Percentiles rank a stretch among this genome's conserved stretches.
These are phyloP conservation scores for Pseudogymnoascus destructans DNA, from an alignment of 2,329 filamentous ascomycete species.

Conservation along the genomic window DNA sequence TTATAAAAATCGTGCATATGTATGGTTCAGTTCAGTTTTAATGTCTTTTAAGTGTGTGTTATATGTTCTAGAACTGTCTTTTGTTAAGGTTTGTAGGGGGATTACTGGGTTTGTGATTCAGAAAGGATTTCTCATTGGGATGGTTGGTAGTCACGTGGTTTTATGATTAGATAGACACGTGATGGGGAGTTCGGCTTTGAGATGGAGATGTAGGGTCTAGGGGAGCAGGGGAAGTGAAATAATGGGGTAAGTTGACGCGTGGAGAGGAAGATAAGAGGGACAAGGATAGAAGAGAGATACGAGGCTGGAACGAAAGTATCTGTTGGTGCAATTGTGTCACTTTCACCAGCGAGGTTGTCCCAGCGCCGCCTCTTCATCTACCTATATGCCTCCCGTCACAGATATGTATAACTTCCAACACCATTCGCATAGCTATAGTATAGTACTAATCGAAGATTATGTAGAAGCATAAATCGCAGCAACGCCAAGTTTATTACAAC, in stretches of 20 bases:
- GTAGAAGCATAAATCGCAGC: slow-evolving; percentile 1
- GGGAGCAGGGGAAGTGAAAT: neutral
- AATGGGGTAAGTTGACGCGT: neutral
- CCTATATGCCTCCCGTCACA: no score
- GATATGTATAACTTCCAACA: neutral
- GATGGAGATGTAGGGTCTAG: neutral
- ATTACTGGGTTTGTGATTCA: neutral
- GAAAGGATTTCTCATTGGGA: neutral
- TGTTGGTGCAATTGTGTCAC: neutral
- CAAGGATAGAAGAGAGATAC: neutral
- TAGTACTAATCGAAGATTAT: neutral
- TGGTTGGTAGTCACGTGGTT: neutral
- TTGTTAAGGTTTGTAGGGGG: neutral
- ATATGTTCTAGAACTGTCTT: neutral
- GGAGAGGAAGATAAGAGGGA: neutral
- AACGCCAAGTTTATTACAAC: slow-evolving; percentile 14
- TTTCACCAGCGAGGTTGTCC: neutral
- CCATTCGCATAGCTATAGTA: neutral
- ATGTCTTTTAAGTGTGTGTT: neutral
- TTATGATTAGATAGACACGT: neutral
- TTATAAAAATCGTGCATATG: neutral
- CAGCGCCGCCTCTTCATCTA: no score
- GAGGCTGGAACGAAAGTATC: neutral
- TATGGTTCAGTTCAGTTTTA: slow-evolving; percentile 1
- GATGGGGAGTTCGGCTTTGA: neutral